Conservation (phyloP, 805 yeast genomes). For the Starmera quercuum region DNA sequence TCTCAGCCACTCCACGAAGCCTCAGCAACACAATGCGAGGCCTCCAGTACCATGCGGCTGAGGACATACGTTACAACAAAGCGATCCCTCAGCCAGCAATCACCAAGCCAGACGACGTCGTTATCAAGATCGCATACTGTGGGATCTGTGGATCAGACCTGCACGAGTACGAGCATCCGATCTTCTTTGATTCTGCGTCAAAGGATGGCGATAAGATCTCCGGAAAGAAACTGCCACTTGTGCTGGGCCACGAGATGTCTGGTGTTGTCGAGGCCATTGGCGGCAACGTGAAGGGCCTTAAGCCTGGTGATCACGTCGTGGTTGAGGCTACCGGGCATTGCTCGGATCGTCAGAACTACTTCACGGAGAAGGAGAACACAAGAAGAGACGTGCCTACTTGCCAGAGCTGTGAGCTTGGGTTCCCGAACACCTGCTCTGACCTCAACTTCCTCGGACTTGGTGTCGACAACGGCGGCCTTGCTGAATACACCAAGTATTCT, state of each 20-base stretch:
- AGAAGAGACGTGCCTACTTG: too few species aligned
- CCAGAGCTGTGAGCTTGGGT: slow-evolving; percentile 34
- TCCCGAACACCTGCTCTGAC: slow-evolving; percentile 36
- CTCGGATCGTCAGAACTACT: slow-evolving; percentile 25
- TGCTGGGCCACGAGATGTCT: slow-evolving; percentile 57
- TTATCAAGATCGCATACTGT: slow-evolving; percentile 39
- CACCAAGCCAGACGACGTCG: slow-evolving; percentile 30
- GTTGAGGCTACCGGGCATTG: slow-evolving; percentile 43
- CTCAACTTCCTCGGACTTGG: slow-evolving; percentile 42
- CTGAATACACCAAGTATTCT: slow-evolving; percentile 35
- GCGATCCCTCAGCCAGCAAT: slow-evolving; percentile 28
- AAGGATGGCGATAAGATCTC: slow-evolving; percentile 21
- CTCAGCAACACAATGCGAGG: slow-evolving; percentile 37
- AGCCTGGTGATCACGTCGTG: slow-evolving; percentile 51
- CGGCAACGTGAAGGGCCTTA: slow-evolving; percentile 37
- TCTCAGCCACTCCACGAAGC: neutral
- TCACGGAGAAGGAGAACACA: slow-evolving; percentile 12
- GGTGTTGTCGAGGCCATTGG: slow-evolving; percentile 51
- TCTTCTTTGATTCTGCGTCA: slow-evolving; percentile 44
- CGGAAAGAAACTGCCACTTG: slow-evolving; percentile 41
- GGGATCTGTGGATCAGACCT: slow-evolving; percentile 60
- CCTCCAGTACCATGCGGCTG: slow-evolving; percentile 30
- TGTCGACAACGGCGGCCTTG: slow-evolving; percentile 38
- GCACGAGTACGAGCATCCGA: slow-evolving; percentile 54
- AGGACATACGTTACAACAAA: slow-evolving; percentile 27